phyloP scores from a whole-genome alignment of 106 monocot genomes.

The Dioscorea alata region DNA sequence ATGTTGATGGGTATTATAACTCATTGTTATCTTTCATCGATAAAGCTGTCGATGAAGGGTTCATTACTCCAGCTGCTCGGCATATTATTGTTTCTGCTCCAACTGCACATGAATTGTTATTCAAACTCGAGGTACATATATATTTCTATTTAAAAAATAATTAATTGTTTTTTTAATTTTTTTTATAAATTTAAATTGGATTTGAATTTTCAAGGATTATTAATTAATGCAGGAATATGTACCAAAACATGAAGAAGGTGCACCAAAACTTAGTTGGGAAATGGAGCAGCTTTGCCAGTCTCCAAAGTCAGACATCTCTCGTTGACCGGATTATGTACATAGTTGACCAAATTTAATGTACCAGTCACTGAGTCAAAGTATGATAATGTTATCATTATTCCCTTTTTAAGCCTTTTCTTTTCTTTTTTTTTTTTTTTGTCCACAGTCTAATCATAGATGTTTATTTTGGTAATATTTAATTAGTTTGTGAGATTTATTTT shows the following conservation, averaged over 20 bases:
- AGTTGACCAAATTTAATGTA: too few species aligned
- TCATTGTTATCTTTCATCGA: slow-evolving; percentile 40
- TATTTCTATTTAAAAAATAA: too few species aligned
- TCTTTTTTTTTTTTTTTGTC: too few species aligned
- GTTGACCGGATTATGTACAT: background rate
- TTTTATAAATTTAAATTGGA: background rate
- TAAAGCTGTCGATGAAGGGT: slow-evolving; percentile 48
- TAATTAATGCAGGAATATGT: slow-evolving; percentile 11
- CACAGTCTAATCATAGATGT: too few species aligned
- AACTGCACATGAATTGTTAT: slow-evolving; percentile 19
- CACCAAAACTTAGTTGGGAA: slow-evolving; percentile 18
- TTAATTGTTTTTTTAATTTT: background rate
- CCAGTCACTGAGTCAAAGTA: too few species aligned
- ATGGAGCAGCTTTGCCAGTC: slow-evolving; percentile 21
- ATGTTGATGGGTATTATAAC: slow-evolving; percentile 48
- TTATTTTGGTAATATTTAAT: too few species aligned
- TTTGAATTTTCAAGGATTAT: background rate
- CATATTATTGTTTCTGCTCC: slow-evolving; percentile 34
- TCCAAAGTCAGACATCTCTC: slow-evolving; percentile 9
- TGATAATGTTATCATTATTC: too few species aligned
- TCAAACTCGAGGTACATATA: slow-evolving; percentile 28
- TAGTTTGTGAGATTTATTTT: too few species aligned
- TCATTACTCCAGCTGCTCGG: slow-evolving; percentile 26
- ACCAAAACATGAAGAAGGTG: background rate
- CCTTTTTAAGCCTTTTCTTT: too few species aligned